These are phyloP conservation scores for Centella asiatica DNA, from an alignment of 129 eudicot genomes.

Conservation along the genomic window DNA sequence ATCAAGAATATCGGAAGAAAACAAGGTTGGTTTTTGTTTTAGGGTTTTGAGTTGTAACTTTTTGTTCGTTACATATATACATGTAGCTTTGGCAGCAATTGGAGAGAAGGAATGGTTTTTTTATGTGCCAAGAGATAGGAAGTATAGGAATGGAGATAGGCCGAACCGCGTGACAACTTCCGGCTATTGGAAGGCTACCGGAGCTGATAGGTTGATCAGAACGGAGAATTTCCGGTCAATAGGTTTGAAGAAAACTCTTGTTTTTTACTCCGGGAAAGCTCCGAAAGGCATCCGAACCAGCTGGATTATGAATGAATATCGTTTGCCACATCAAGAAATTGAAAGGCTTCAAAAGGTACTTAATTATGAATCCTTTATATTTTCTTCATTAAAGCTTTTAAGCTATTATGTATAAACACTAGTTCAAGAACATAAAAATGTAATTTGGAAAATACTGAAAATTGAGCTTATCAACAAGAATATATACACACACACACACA, in stretches of 20 bases:
- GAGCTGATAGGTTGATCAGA: slow-evolving; percentile 94
- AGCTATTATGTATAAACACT: background rate
- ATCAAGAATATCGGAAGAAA: background rate
- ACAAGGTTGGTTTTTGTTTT: background rate
- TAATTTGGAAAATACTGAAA: too few relatives aligned
- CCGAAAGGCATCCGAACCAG: slow-evolving; percentile 92
- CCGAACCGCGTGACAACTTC: slow-evolving; percentile 95
- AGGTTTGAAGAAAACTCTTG: slow-evolving; percentile 92
- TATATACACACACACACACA: too few relatives aligned
- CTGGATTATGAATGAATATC: slow-evolving; percentile 98
- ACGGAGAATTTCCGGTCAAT: slow-evolving; percentile 53
- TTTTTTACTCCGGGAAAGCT: slow-evolving; percentile 93
- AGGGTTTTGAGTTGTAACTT: background rate
- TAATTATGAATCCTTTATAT: too few relatives aligned
- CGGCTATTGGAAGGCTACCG: slow-evolving; percentile 98
- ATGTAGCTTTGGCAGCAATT: slow-evolving; percentile 78
- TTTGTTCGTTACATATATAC: background rate
- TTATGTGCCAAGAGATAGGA: slow-evolving; percentile 90
- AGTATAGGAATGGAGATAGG: slow-evolving; percentile 89
- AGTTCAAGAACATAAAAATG: too few relatives aligned
- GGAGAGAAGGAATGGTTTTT: slow-evolving; percentile 99
- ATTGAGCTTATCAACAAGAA: too few relatives aligned
- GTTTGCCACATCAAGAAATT: slow-evolving; percentile 86
- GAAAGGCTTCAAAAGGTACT: slow-evolving; percentile 81
- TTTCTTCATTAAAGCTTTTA: background rate